Percentiles rank a stretch among this genome's conserved stretches.
These are phyloP conservation scores for Polygonum aviculare DNA, from an alignment of 148 eudicot genomes.

Conservation along the genomic window DNA sequence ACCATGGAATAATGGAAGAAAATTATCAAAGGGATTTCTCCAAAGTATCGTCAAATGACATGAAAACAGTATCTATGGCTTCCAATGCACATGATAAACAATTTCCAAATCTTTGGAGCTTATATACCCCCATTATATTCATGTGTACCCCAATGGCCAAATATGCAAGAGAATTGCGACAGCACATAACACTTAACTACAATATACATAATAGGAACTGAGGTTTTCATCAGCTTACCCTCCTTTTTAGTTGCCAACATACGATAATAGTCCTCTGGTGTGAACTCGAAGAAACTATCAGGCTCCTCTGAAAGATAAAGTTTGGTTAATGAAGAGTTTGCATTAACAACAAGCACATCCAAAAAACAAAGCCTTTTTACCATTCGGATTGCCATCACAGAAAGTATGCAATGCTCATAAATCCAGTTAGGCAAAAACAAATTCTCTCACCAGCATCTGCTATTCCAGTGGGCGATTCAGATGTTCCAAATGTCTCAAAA, in stretches of 20 bases:
- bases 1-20: not conserved
- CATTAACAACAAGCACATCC: not conserved
- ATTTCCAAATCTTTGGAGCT: not conserved
- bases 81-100: not conserved
- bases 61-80: not conserved
- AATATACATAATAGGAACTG: not conserved
- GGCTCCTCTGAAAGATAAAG: slow-evolving; percentile 37
- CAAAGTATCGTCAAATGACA: not conserved
- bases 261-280: slow-evolving; percentile 63
- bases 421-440: not conserved
- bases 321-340: not conserved
- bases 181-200: not conserved
- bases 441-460: not conserved
- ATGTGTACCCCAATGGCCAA: not conserved
- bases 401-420: not conserved
- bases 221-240: slow-evolving; percentile 26
- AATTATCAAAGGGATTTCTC: not conserved
- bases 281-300: slow-evolving; percentile 75
- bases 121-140: not conserved
- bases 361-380: not conserved
- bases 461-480: slow-evolving; percentile 28
- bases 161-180: not conserved
- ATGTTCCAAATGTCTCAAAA: slow-evolving; percentile 45
- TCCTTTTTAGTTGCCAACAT: slow-evolving; percentile 55
- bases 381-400: not conserved